Evolutionary conservation across 306 rosid genomes (phyloP), one percentile per base, ranked within the genome.

Genomic region (Cercis canadensis): DNA sequence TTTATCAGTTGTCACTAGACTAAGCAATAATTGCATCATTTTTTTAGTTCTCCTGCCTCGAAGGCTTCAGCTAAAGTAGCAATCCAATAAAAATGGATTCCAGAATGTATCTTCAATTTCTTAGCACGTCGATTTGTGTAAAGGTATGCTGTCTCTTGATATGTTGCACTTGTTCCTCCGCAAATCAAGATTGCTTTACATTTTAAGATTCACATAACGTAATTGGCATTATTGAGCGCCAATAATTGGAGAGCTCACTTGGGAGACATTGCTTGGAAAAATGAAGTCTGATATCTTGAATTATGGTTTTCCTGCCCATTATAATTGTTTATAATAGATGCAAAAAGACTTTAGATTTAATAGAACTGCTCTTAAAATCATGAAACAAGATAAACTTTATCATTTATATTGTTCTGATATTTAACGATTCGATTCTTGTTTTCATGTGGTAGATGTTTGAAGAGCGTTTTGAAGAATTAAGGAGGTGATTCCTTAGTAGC

Each of bases 21-120:
- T 55, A 56, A 82, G 54, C 60, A 46, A 40, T 40, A 24, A 29
- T 40, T 69, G 24, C 61, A 6, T 76, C 44, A 68, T 67, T 74
- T 55, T 24, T 83, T 80, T 62, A 90, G 98, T 86, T 75, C 88
- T 88, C 40, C 72, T 82, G 80, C 88, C 79, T 47, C 84, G 86
- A 59, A 86, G 65, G 63, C 70, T 46, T 76, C 87, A 40, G 78
- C 37, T 61, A 45, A 74, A 76, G 84, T 44, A 40, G 55, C 52
- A 53, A 34, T 52, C 53, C 66, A 39, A 64, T 63, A 57, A 55
- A 57, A 51, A 61, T 34, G 52, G 29, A 74, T 16, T 61, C 55
- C 75, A 43, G 75, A 74, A 33, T 40, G 64, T 53, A 67, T 80
- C 69, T 79, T 78, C 46, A 37, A 18, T 78, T 50, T 33, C 44